Conservation (phyloP, 1,284 basidiomycete species). For the Ganoderma meredithae region DNA sequence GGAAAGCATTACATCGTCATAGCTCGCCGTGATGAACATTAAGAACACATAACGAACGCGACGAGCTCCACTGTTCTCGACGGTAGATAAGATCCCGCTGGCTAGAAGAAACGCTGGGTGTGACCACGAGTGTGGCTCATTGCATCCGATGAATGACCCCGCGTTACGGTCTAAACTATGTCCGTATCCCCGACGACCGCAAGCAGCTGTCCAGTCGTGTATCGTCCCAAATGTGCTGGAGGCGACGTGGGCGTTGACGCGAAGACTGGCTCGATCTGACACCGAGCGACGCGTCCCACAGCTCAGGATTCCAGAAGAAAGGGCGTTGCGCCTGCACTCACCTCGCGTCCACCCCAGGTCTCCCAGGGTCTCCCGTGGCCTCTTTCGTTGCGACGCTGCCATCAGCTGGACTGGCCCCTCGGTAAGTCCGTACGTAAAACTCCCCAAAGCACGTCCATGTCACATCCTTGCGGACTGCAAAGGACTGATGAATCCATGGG, state of each 20-base stretch:
- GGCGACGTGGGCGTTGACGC: not conserved
- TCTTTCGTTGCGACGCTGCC: not conserved
- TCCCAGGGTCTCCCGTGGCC: not conserved
- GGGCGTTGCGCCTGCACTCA: not conserved
- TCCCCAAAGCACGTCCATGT: not conserved
- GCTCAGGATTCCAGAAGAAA: not conserved
- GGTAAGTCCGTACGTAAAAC: constrained; percentile 5
- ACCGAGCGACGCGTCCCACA: not conserved
- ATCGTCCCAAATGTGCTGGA: not conserved
- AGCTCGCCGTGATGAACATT: not conserved
- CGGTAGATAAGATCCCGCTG: not conserved
- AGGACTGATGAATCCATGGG: not conserved
- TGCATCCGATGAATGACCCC: not conserved
- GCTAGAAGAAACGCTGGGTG: not conserved
- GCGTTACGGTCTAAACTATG: not conserved
- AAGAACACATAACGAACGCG: not conserved
- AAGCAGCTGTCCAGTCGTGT: not conserved
- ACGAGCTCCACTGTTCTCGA: constrained; percentile 7
- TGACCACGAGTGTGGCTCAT: not conserved
- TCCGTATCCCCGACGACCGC: not conserved
- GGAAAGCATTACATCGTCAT: not conserved
- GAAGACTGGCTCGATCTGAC: not conserved
- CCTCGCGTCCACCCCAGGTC: not conserved
- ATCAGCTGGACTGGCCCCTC: not conserved
- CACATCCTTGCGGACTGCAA: not conserved